Percentiles rank a stretch among this genome's conserved stretches.
Evolutionary conservation across 139 green algal species (phyloP).

Genomic region (Coelastrella sp.): DNA sequence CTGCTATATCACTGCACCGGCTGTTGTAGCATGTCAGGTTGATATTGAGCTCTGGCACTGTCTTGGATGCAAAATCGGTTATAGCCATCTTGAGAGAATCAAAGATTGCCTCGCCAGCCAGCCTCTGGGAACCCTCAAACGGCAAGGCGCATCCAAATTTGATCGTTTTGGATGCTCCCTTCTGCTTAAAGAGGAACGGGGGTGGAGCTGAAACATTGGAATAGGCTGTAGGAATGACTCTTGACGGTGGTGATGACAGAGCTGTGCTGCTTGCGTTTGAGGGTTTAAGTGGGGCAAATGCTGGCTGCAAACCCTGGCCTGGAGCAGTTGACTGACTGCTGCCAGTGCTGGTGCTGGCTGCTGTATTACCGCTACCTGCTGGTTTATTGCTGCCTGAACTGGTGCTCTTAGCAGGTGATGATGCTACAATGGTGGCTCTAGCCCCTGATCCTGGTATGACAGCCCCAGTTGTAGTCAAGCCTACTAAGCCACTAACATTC

Average conservation of each 20-base stretch:
- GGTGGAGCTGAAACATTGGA: neutral
- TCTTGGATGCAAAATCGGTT: neutral
- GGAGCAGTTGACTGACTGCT: neutral
- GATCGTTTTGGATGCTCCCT: slow-evolving; percentile 3
- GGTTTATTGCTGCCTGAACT: too few relatives aligned
- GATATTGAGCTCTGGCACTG: neutral
- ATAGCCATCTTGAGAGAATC: slow-evolving; percentile 14
- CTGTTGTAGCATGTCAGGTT: slow-evolving; percentile 41
- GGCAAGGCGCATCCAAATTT: slow-evolving; percentile 19
- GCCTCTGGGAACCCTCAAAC: slow-evolving; percentile 8
- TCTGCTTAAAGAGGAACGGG: neutral
- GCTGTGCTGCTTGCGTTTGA: neutral
- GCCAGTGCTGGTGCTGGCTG: neutral
- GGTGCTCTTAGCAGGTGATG: too few relatives aligned
- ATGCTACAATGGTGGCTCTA: too few relatives aligned
- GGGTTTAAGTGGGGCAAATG: neutral
- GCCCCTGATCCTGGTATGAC: too few relatives aligned
- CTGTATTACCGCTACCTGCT: too few relatives aligned
- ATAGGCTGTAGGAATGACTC: neutral
- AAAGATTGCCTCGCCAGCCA: neutral
- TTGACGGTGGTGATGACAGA: neutral
- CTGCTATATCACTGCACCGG: slow-evolving; percentile 15
- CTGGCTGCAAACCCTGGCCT: neutral
- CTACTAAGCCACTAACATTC: too few relatives aligned
- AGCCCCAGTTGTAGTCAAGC: too few relatives aligned